These are phyloP conservation scores for Fusarium sarcochroum DNA, from an alignment of 2,329 filamentous ascomycete genomes.

Conservation along the genomic window DNA sequence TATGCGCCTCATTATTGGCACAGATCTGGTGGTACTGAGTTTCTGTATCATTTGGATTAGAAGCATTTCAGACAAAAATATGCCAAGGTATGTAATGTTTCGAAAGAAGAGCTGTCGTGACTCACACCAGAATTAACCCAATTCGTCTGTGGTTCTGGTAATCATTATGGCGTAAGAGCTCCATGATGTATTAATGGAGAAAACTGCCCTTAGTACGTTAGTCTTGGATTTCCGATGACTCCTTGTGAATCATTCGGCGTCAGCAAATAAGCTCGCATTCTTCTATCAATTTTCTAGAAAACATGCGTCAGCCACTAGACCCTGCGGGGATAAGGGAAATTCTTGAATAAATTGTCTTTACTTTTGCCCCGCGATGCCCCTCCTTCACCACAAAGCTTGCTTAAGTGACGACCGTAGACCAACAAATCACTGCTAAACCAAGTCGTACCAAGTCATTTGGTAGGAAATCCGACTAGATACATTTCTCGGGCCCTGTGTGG, in stretches of 20 bases:
- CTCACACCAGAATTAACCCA: conserved; percentile 17
- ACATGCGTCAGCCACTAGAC: neutral
- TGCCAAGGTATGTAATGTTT: neutral
- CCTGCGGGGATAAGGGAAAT: conserved; percentile 20
- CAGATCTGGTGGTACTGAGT: neutral
- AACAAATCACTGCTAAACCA: conserved; percentile 8
- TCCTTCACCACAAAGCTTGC: conserved; percentile 25
- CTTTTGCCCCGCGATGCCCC: conserved; percentile 42
- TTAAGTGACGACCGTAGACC: conserved; percentile 3
- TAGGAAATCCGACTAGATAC: neutral
- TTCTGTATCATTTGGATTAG: neutral
- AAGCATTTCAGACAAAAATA: neutral
- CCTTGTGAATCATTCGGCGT: conserved; percentile 39
- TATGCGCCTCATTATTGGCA: conserved; percentile 27
- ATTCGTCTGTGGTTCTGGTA: neutral
- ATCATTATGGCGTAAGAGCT: conserved; percentile 8
- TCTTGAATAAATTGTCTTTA: conserved; percentile 14
- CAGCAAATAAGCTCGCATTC: conserved; percentile 32
- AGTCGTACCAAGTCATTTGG: neutral
- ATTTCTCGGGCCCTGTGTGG: conserved; percentile 4
- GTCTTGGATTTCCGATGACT: conserved; percentile 28
- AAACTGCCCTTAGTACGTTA: neutral
- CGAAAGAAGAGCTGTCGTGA: neutral
- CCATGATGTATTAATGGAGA: neutral
- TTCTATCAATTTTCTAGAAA: conserved; percentile 25